Base-by-base conservation (phyloP, 345 rosid species). In the Camelina laxa region DNA sequence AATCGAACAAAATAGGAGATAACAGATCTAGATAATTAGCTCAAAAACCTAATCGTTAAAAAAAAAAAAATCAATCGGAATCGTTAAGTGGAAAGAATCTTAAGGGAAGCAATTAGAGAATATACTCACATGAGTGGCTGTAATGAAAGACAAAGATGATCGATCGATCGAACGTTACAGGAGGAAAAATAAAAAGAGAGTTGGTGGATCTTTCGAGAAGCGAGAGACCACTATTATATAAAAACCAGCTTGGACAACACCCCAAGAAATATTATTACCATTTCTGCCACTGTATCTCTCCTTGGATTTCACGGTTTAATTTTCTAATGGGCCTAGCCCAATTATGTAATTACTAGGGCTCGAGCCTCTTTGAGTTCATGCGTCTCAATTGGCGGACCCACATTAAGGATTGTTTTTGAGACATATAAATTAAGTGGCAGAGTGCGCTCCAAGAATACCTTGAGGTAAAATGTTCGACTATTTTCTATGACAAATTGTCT, bases 201-300 rank as follows among this genome's bases (percentile, higher is more conserved):
- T 59, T 60, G 67, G 68, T 67, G 62, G 74, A 75, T 67, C 68
- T 75, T 60, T 51, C 69, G 74, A 60, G 79, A 60, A 67, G 79
- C 17, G 72, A 48, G 35, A 66, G 31, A 39, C 3, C 31, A 36
- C n/a, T 36, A 5, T 2, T 9, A 15, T 58, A 1, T 60, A 66
- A 67, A 70, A 64, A 45, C 54, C 72, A 63, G 72, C 80, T 20
- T 76, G 75, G 36, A 70, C 45, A 63, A 47, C 71, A 48, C 38
- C 51, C 70, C 57, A 69, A 76, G 27, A 36, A 19, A 1, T 41
- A 20, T 4, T 7, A n/a, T 70, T 76, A 62, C 80, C 0, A 1
- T 35, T 35, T 31, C 55, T 54, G 42, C 57, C 70, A 50, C 27
- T 59, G 2, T 17, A 15, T 13, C 42, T 57, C 53, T 38, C 39